phyloP scores from a whole-genome alignment of 169 alveolate genomes.

The Perkinsus marinus region DNA sequence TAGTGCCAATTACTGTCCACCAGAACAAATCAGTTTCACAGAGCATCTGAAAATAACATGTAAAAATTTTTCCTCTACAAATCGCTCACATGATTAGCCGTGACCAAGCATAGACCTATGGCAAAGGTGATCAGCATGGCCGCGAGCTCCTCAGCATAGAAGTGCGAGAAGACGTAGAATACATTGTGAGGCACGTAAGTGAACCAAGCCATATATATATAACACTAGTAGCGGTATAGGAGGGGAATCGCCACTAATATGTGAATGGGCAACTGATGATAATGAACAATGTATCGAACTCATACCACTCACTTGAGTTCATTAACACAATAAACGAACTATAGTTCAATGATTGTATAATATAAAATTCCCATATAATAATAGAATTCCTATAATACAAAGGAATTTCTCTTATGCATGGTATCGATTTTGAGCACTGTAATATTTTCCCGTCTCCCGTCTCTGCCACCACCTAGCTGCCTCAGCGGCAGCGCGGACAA shows the following conservation, averaged over 20 bases:
- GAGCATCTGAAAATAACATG: neutral
- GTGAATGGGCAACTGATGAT: neutral
- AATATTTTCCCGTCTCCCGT: too few species aligned
- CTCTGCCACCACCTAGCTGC: too few species aligned
- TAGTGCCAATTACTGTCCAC: neutral
- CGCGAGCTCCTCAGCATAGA: neutral
- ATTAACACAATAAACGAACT: too few species aligned
- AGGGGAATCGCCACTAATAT: neutral
- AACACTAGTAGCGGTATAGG: neutral
- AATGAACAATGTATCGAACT: too few species aligned
- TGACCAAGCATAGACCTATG: neutral
- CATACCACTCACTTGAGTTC: too few species aligned
- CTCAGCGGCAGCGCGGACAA: too few species aligned
- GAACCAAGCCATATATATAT: neutral
- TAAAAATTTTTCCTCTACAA: neutral
- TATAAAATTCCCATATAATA: too few species aligned
- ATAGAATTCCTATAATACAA: too few species aligned
- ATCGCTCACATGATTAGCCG: neutral
- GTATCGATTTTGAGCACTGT: too few species aligned
- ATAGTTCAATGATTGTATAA: too few species aligned
- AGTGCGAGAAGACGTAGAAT: neutral
- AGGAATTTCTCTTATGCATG: too few species aligned
- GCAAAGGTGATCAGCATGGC: neutral
- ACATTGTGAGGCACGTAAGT: neutral
- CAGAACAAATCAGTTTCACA: neutral